phyloP scores from a whole-genome alignment of 164 flowering plant species.

The Amborella trichopoda region DNA sequence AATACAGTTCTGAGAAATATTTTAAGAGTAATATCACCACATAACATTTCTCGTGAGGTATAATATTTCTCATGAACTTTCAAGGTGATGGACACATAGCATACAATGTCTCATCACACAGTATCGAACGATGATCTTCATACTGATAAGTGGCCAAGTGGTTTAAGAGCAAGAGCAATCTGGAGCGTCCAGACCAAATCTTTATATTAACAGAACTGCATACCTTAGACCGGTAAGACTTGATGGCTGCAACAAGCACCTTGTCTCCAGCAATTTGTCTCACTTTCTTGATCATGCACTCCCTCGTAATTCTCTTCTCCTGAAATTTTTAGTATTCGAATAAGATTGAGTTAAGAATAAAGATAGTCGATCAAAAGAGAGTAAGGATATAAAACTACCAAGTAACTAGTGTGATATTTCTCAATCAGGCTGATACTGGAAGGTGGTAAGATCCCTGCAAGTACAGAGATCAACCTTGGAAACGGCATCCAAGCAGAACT shows the following conservation, averaged over 20 bases:
- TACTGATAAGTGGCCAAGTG: too few relatives aligned
- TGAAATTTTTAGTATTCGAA: too few relatives aligned
- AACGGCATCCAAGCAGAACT: constrained; percentile 36
- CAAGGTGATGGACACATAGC: too few relatives aligned
- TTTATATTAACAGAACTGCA: neutral
- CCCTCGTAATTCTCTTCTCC: constrained; percentile 44
- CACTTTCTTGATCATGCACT: constrained; percentile 34
- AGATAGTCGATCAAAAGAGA: neutral
- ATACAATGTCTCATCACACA: too few relatives aligned
- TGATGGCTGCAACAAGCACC: constrained; percentile 37
- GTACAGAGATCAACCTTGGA: constrained; percentile 10
- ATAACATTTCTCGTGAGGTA: too few relatives aligned
- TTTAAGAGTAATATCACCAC: too few relatives aligned
- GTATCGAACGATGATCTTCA: too few relatives aligned
- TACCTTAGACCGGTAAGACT: constrained; percentile 20
- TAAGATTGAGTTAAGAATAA: too few relatives aligned
- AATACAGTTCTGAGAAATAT: too few relatives aligned
- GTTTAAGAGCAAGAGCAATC: too few relatives aligned
- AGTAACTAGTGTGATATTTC: constrained; percentile 12
- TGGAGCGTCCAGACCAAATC: too few relatives aligned
- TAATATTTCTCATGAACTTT: too few relatives aligned
- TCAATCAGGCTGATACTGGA: constrained; percentile 8
- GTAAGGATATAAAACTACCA: constrained; percentile 11
- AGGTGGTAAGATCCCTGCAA: constrained; percentile 17
- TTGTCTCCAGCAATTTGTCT: constrained; percentile 62